Percentiles rank a stretch among this genome's conserved stretches.
Conservation (phyloP, 2,329 filamentous ascomycete genomes). For the Pseudogymnoascus sp. region DNA sequence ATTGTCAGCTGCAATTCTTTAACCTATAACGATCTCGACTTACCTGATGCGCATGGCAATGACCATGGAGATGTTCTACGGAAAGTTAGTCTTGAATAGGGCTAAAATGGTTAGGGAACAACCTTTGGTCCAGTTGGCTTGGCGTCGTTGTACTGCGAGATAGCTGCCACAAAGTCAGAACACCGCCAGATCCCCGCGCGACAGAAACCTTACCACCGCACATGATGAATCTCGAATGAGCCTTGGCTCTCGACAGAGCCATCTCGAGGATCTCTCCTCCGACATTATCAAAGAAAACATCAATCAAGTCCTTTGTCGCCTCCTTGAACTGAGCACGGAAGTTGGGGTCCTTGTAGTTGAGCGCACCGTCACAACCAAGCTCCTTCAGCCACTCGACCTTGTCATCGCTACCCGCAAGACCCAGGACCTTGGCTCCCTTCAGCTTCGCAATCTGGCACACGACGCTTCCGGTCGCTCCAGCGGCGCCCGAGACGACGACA, state of each 20-base stretch:
- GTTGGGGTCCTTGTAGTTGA: constrained; percentile 62
- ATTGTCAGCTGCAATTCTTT: constrained; percentile 18
- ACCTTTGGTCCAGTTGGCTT: constrained; percentile 48
- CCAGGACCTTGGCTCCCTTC: constrained; percentile 54
- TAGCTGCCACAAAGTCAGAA: constrained; percentile 29
- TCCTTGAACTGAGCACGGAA: constrained; percentile 53
- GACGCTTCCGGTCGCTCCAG: constrained; percentile 69
- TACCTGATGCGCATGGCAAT: constrained; percentile 45
- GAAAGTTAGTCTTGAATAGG: background rate
- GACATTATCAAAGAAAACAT: constrained; percentile 68
- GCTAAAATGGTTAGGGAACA: background rate
- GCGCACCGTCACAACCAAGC: constrained; percentile 57
- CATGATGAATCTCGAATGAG: constrained; percentile 58
- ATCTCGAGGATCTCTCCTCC: constrained; percentile 64
- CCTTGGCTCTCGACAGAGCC: constrained; percentile 55
- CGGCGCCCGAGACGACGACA: constrained; percentile 70
- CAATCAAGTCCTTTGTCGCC: constrained; percentile 52
- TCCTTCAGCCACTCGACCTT: constrained; percentile 61
- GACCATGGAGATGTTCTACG: constrained; percentile 44
- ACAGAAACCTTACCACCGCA: constrained; percentile 41
- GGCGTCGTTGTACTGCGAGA: constrained; percentile 59
- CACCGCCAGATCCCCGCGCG: background rate
- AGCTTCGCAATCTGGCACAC: constrained; percentile 73
- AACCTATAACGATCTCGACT: constrained; percentile 16
- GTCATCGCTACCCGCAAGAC: constrained; percentile 57